Base-by-base conservation (phyloP, 2,329 filamentous ascomycete species). In the Calonectria henricotiae region DNA sequence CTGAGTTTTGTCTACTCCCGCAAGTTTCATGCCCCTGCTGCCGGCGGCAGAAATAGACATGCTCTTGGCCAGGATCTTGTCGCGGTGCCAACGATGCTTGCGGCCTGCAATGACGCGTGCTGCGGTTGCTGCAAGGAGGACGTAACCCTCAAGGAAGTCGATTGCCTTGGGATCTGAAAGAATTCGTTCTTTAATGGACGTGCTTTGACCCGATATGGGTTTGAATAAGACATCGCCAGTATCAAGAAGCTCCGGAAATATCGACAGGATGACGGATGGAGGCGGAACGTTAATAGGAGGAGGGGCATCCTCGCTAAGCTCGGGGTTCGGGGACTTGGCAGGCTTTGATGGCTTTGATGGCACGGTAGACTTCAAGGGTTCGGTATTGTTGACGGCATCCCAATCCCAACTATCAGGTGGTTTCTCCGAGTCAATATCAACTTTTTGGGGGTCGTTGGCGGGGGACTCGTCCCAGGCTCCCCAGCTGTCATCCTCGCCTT, bases 281-380 rank as follows among this genome's bases (percentile, higher is more conserved):
- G 96, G 96, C 11, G 96, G 96, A 8, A 98, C 91, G 78, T 98
- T 98, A 20, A 91, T 94, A 5, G 95, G 95, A 6, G 94, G 93
- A 27, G 86, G 83, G 44, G 80, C 79, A 67, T 85, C 80, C n/a
- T 71, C 73, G 25, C 64, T 63, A 5, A 69, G 62, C 12, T 67
- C 66, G 9, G 17, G 43, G 23, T 23, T 65, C 7, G 62, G 62
- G 35, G 51, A 20, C 12, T 66, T 60, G 17, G 23, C n/a, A 12
- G 72, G 63, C 30, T 79, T 70, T 60, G 78, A 37, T 20, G 46
- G 32, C n/a, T 32, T 64, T n/a, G 62, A 46, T 9, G 51, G 32
- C 41, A 47, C 46, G 2, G 43, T 13, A 15, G 72, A 62, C 23
- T 79, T 71, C 60, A 78, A 58, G 4, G 76, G 70, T 49, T 80